Evolutionary conservation across 345 rosid species (phyloP).

Genomic region (Brassica juncea): DNA sequence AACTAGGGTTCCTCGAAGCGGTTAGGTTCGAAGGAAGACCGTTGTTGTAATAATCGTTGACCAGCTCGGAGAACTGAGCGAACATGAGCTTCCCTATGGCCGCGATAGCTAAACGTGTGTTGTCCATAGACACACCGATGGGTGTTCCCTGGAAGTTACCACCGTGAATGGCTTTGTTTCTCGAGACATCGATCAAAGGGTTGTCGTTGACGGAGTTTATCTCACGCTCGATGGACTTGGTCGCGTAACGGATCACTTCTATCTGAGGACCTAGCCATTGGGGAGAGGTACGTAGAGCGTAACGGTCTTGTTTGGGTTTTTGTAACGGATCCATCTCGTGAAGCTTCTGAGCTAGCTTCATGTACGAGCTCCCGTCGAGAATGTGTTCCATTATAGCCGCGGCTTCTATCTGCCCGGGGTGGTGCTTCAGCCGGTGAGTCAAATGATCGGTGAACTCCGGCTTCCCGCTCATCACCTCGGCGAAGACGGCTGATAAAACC

Average conservation of each 20-base stretch:
- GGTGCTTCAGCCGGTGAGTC: conserved; percentile 72
- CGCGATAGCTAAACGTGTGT: conserved; percentile 64
- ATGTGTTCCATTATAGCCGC: conserved; percentile 83
- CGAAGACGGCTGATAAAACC: conserved; percentile 63
- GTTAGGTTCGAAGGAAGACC: conserved; percentile 75
- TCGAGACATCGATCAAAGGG: conserved; percentile 71
- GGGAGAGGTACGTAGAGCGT: conserved; percentile 74
- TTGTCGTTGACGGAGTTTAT: conserved; percentile 82
- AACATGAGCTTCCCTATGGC: conserved; percentile 78
- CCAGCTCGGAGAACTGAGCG: conserved; percentile 77
- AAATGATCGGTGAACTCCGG: conserved; percentile 77
- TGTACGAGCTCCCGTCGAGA: conserved; percentile 62
- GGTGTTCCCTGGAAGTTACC: conserved; percentile 91
- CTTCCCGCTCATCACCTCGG: conserved; percentile 76
- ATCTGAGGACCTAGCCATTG: conserved; percentile 86
- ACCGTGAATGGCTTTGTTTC: conserved; percentile 70
- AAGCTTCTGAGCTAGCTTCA: conserved; percentile 57
- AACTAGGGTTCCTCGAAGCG: conserved; percentile 60
- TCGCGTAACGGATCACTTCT: conserved; percentile 66
- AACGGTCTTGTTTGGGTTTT: conserved; percentile 74
- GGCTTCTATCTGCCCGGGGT: conserved; percentile 80
- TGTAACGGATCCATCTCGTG: conserved; percentile 71
- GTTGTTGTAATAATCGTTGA: conserved; percentile 77
- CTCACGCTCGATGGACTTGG: conserved; percentile 72
- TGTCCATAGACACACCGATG: conserved; percentile 85